Percentiles rank a stretch among this genome's conserved stretches.
Evolutionary conservation across 495 filamentous ascomycete genomes (phyloP).

Genomic region (Podospora bellae-mahoneyi): DNA sequence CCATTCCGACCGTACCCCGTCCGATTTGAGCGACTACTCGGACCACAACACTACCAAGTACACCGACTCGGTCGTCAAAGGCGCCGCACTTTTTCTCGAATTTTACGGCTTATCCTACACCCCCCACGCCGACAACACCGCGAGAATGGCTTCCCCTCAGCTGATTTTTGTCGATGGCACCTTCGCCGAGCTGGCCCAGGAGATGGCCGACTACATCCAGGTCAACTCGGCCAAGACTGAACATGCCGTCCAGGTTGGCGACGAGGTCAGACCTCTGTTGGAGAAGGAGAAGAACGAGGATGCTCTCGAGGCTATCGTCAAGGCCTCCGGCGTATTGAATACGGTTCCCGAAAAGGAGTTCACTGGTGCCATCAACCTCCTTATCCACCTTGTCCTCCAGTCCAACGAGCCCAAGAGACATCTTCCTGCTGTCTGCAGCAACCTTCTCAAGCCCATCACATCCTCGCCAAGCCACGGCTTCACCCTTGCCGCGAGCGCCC

Average conservation of each 20-base stretch:
- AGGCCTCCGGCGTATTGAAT: constrained; percentile 67
- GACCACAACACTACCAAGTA: constrained; percentile 9
- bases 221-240: background rate
- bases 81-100: constrained; percentile 5
- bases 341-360: constrained; percentile 92
- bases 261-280: constrained; percentile 71
- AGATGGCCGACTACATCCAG: constrained; percentile 81
- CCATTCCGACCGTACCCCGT: background rate
- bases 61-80: constrained; percentile 10
- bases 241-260: constrained; percentile 36
- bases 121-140: constrained; percentile 13
- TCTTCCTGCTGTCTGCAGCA: constrained; percentile 79
- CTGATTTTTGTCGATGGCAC: constrained; percentile 82
- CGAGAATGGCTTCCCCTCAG: constrained; percentile 39
- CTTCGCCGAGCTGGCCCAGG: constrained; percentile 83
- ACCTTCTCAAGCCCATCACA: constrained; percentile 80
- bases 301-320: constrained; percentile 81
- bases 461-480: constrained; percentile 81
- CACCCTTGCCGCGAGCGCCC: constrained; percentile 76
- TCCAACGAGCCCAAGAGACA: constrained; percentile 77
- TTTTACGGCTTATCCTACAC: constrained; percentile 1
- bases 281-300: constrained; percentile 73
- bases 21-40: constrained; percentile 1
- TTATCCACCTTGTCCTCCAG: constrained; percentile 86
- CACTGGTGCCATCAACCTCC: constrained; percentile 89